Conservation (phyloP, 2,329 filamentous ascomycete genomes). For the Talaromyces sp. region DNA sequence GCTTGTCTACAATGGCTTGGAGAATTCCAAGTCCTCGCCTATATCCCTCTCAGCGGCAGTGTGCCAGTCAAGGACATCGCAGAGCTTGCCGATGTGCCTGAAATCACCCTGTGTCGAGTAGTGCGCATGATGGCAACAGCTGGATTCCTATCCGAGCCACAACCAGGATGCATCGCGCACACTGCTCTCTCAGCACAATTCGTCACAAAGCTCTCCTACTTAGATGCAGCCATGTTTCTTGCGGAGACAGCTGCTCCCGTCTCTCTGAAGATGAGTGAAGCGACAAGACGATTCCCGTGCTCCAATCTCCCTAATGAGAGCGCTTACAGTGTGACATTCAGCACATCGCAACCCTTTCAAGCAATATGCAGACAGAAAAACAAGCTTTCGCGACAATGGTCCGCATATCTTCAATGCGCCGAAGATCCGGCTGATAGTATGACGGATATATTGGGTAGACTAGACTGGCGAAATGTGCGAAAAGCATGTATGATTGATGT, state of each 20-base stretch:
- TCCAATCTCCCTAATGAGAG: not conserved
- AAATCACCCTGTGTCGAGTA: constrained; percentile 38
- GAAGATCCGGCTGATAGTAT: not conserved
- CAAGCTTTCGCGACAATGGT: not conserved
- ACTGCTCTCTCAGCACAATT: constrained; percentile 42
- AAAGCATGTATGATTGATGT: not conserved
- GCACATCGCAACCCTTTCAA: not conserved
- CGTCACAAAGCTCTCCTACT: constrained; percentile 32
- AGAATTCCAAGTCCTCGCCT: constrained; percentile 48
- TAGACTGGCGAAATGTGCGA: not conserved
- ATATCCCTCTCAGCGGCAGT: constrained; percentile 42
- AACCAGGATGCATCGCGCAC: constrained; percentile 37
- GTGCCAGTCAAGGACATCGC: constrained; percentile 44
- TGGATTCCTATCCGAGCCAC: constrained; percentile 40
- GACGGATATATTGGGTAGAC: not conserved
- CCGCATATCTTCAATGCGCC: not conserved
- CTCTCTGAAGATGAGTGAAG: constrained; percentile 35
- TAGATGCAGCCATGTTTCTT: constrained; percentile 45
- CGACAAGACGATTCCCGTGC: constrained; percentile 11
- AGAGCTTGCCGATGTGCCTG: constrained; percentile 42
- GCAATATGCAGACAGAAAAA: not conserved
- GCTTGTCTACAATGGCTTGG: constrained; percentile 47
- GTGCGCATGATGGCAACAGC: constrained; percentile 35
- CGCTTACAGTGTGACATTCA: not conserved
- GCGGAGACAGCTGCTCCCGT: constrained; percentile 36